These are phyloP conservation scores for Salix viminalis DNA, from an alignment of 345 rosid genomes.

Conservation along the genomic window DNA sequence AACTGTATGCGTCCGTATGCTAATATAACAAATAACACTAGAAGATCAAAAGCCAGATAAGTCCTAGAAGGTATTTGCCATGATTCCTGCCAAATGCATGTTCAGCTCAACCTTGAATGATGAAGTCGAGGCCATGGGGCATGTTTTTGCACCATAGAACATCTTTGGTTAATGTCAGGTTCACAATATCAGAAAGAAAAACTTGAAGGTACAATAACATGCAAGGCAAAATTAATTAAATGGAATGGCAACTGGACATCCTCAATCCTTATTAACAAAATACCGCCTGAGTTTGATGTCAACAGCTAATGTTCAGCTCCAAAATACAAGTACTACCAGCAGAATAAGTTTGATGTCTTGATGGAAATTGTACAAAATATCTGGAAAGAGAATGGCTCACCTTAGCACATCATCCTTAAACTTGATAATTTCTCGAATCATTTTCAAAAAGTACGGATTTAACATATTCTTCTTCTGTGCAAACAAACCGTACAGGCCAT, in stretches of 20 bases:
- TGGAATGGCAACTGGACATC: background rate
- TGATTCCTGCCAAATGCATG: no score
- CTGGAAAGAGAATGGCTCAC: constrained; percentile 15
- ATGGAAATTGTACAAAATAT: background rate
- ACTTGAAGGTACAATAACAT: no score
- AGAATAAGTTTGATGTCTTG: background rate
- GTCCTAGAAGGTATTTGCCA: no score
- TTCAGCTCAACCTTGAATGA: background rate
- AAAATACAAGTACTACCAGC: background rate
- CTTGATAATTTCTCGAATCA: constrained; percentile 64
- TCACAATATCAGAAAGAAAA: no score
- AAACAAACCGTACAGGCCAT: constrained; percentile 65
- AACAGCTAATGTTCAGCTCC: background rate
- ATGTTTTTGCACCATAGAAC: background rate
- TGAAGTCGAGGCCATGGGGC: background rate
- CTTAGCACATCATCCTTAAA: constrained; percentile 63
- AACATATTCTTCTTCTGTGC: constrained; percentile 60
- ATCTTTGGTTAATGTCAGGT: no score
- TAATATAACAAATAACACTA: background rate
- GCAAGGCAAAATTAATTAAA: no score
- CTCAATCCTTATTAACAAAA: background rate
- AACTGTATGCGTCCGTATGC: background rate
- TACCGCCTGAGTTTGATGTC: background rate
- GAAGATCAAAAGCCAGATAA: background rate
- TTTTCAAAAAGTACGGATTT: constrained; percentile 74